phyloP scores from a whole-genome alignment of 805 yeast genomes.

The Metschnikowia colocasiae region DNA sequence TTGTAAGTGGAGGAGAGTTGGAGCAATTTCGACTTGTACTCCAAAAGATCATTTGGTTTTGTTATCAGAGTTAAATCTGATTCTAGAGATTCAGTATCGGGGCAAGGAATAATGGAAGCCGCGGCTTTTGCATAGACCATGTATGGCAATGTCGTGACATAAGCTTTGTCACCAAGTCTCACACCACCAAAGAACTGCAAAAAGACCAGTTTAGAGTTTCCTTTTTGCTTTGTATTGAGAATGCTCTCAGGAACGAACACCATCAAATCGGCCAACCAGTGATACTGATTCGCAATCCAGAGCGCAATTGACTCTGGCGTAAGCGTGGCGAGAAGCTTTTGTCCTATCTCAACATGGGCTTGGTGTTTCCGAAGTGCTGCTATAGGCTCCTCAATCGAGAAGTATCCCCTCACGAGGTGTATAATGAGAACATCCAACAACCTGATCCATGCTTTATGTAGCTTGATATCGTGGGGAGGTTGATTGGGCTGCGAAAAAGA shows the following conservation, averaged over 20 bases:
- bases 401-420: conserved; percentile 58
- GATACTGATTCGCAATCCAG: conserved; percentile 65
- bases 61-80: conserved; percentile 4
- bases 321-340: conserved; percentile 1
- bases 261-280: conserved; percentile 61
- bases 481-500: conserved; percentile 9
- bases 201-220: conserved; percentile 9
- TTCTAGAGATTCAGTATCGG: conserved; percentile 1
- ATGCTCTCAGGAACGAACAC: conserved; percentile 46
- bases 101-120: conserved; percentile 22
- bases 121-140: conserved; percentile 31
- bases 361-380: conserved; percentile 61
- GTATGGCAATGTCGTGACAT: conserved; percentile 29
- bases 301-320: conserved; percentile 4
- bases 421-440: conserved; percentile 59
- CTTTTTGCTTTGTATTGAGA: conserved; percentile 14
- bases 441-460: conserved; percentile 36
- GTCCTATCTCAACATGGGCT: conserved; percentile 53
- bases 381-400: conserved; percentile 56
- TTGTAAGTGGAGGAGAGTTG: neutral
- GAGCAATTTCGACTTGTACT: conserved; percentile 7
- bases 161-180: conserved; percentile 23
- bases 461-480: conserved; percentile 27
- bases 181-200: conserved; percentile 33
- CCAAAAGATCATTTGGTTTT: conserved; percentile 6